Evolutionary conservation across 495 filamentous ascomycete genomes (phyloP).

Genomic region (Aspergillus nidulans): DNA sequence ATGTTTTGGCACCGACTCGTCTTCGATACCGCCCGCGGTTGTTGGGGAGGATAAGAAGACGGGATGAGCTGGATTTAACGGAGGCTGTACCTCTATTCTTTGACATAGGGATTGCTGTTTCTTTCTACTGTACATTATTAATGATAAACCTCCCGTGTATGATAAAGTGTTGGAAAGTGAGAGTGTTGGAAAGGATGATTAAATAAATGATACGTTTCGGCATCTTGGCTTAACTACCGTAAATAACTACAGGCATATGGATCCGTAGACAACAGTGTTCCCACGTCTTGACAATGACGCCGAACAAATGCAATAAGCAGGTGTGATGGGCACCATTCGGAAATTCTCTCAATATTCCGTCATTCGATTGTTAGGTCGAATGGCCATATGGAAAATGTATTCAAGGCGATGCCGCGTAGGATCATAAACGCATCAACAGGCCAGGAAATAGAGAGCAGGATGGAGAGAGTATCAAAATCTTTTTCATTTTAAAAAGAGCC

Average conservation of each 20-base stretch:
- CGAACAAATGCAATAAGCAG: too few relatives aligned
- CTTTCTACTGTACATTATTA: not conserved
- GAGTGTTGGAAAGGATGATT: not conserved
- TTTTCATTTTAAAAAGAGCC: slow-evolving; percentile 23
- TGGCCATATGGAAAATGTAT: too few relatives aligned
- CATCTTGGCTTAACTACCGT: not conserved
- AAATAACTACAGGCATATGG: too few relatives aligned
- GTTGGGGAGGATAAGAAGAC: not conserved
- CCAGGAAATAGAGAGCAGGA: not conserved
- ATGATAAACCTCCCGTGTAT: not conserved
- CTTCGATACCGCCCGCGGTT: not conserved
- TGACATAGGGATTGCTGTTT: not conserved
- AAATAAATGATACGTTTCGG: too few relatives aligned
- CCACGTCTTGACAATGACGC: too few relatives aligned
- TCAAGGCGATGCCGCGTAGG: too few relatives aligned
- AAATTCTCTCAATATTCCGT: too few relatives aligned
- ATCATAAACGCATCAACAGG: too few relatives aligned
- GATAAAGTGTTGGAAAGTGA: not conserved
- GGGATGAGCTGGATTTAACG: slow-evolving; percentile 1
- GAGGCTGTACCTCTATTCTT: not conserved
- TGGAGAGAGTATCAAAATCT: slow-evolving; percentile 8
- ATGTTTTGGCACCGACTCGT: not conserved
- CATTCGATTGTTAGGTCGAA: too few relatives aligned
- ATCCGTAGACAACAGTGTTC: too few relatives aligned
- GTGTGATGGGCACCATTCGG: too few relatives aligned